Percentiles rank a stretch among this genome's conserved stretches.
These are phyloP conservation scores for Citropsis articulata DNA, from an alignment of 345 rosid species.

Conservation along the genomic window DNA sequence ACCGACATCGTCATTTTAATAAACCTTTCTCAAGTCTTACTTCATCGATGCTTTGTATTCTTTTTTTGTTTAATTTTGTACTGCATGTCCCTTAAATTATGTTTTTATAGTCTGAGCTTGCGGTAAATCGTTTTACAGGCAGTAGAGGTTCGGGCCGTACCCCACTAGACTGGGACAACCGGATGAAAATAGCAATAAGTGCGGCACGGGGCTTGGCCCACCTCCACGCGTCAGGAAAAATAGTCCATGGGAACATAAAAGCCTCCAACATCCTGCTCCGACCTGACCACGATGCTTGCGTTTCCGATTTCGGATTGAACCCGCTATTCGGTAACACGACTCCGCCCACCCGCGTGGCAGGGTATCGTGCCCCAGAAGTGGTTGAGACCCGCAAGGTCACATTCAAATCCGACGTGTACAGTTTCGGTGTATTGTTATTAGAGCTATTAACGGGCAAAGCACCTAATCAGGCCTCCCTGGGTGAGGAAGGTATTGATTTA, in stretches of 20 bases:
- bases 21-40: neutral
- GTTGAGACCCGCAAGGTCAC: slow-evolving; percentile 73
- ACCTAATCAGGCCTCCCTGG: slow-evolving; percentile 89
- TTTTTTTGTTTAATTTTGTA: neutral
- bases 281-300: slow-evolving; percentile 56
- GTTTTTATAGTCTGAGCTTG: neutral
- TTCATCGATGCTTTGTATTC: neutral
- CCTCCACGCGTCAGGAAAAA: slow-evolving; percentile 65
- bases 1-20: slow-evolving; percentile 26
- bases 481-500: slow-evolving; percentile 94
- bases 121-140: slow-evolving; percentile 39
- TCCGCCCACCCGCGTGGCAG: slow-evolving; percentile 73
- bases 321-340: slow-evolving; percentile 58
- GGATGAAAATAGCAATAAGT: slow-evolving; percentile 71
- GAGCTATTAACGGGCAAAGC: slow-evolving; percentile 92
- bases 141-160: slow-evolving; percentile 91
- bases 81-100: neutral
- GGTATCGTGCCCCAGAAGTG: slow-evolving; percentile 93
- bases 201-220: slow-evolving; percentile 73
- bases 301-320: slow-evolving; percentile 87
- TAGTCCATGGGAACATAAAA: slow-evolving; percentile 90
- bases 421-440: slow-evolving; percentile 83
- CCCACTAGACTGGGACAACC: slow-evolving; percentile 88
- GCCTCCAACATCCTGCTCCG: slow-evolving; percentile 85
- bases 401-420: slow-evolving; percentile 86